Conservation (phyloP, 225 moss, liverwort and hornwort genomes). For the Physcomitrellopsis africana region DNA sequence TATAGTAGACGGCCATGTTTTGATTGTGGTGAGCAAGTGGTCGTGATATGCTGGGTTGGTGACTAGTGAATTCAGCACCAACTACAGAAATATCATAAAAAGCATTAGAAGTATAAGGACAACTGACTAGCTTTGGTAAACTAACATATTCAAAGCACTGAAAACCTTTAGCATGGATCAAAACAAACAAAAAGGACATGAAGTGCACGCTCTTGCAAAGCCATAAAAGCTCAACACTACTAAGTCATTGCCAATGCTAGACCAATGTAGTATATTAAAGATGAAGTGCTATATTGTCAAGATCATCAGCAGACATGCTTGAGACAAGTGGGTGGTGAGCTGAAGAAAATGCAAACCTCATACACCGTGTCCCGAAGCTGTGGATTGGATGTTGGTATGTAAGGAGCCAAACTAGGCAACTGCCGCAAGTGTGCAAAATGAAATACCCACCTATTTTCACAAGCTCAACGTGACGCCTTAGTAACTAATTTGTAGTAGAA, state of each 20-base stretch:
- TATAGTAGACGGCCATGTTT: constrained; percentile 79
- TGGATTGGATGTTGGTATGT: constrained; percentile 59
- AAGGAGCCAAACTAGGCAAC: constrained; percentile 89
- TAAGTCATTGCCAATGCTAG: neutral
- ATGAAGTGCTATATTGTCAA: neutral
- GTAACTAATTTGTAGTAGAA: constrained; percentile 17
- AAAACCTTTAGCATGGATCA: neutral
- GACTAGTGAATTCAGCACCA: constrained; percentile 91
- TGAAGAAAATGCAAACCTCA: constrained; percentile 57
- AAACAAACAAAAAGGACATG: constrained; percentile 7
- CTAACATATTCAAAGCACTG: neutral
- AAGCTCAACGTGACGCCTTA: constrained; percentile 18
- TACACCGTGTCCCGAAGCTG: constrained; percentile 91
- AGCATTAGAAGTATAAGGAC: neutral
- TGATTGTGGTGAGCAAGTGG: constrained; percentile 85
- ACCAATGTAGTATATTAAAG: no score
- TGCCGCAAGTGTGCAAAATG: constrained; percentile 98
- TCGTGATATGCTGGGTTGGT: constrained; percentile 90
- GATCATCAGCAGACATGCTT: constrained; percentile 21
- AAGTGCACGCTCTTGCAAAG: neutral
- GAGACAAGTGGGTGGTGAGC: no score
- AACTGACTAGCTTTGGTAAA: neutral
- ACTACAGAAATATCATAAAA: constrained; percentile 51
- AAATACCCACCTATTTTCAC: constrained; percentile 69
- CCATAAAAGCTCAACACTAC: constrained; percentile 1